Conservation (phyloP, 805 yeast species). For the Lipomyces sp. region DNA sequence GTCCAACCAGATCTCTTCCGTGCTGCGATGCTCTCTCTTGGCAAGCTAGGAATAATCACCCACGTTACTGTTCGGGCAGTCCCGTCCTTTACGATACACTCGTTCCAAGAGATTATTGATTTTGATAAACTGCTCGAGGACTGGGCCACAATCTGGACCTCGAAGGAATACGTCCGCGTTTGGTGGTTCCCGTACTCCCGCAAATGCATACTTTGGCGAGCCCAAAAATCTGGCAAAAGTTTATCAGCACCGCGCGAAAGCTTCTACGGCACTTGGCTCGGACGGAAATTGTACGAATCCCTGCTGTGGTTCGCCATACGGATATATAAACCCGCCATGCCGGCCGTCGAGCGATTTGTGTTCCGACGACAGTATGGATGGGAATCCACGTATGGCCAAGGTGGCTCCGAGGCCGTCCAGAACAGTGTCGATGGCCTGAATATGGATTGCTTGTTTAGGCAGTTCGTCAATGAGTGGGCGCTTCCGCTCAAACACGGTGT, state of each 20-base stretch:
- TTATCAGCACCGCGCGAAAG: constrained; percentile 67
- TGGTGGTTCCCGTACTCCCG: constrained; percentile 98
- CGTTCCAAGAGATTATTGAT: constrained; percentile 78
- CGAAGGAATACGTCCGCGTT: constrained; percentile 86
- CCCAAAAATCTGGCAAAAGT: constrained; percentile 70
- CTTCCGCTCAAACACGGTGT: constrained; percentile 63
- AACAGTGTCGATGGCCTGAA: constrained; percentile 84
- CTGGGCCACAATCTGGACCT: constrained; percentile 74
- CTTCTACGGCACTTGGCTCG: constrained; percentile 84
- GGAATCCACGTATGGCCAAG: constrained; percentile 62
- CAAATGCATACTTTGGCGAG: constrained; percentile 90
- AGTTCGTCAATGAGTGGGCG: constrained; percentile 97
- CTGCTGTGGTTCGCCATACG: constrained; percentile 80
- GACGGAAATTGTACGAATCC: constrained; percentile 79
- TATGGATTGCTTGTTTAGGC: constrained; percentile 94
- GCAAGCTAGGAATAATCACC: constrained; percentile 88
- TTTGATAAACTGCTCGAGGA: constrained; percentile 71
- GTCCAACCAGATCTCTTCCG: constrained; percentile 69
- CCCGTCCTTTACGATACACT: constrained; percentile 79
- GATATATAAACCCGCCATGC: constrained; percentile 75
- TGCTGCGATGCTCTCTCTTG: constrained; percentile 84
- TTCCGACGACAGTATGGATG: constrained; percentile 83
- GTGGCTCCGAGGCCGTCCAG: constrained; percentile 70
- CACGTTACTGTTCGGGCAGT: constrained; percentile 83
- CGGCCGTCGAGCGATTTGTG: constrained; percentile 80